These are phyloP conservation scores for Saccharomyces hybrid DNA, from an alignment of 1,139 yeast species.

Conservation along the genomic window DNA sequence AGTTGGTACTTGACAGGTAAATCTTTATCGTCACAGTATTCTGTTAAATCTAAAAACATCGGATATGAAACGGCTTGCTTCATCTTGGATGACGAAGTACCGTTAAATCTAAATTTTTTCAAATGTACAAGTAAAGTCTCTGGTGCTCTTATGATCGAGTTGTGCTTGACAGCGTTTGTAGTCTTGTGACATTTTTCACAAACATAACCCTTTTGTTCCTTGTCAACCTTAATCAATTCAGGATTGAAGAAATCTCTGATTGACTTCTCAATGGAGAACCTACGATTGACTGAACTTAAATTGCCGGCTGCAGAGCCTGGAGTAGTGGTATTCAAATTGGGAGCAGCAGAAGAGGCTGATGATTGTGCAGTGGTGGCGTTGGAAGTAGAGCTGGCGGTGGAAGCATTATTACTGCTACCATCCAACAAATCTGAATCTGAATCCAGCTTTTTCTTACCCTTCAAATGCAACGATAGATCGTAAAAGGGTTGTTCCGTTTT, in stretches of 20 bases:
- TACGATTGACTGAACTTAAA: constrained; percentile 21
- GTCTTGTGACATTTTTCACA: constrained; percentile 80
- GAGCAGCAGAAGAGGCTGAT: constrained; percentile 3
- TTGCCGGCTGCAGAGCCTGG: not conserved
- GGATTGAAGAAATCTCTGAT: constrained; percentile 74
- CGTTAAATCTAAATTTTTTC: constrained; percentile 84
- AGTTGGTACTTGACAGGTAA: constrained; percentile 61
- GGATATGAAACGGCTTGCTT: constrained; percentile 82
- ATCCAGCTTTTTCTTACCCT: constrained; percentile 41
- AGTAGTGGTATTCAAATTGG: not conserved
- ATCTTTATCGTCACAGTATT: constrained; percentile 36
- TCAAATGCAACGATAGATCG: constrained; percentile 73
- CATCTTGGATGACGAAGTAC: constrained; percentile 68
- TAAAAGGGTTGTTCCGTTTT: constrained; percentile 89
- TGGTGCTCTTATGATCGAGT: constrained; percentile 73
- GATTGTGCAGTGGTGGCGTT: not conserved
- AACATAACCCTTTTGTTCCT: constrained; percentile 63
- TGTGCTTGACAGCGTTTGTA: constrained; percentile 70
- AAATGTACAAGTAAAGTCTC: constrained; percentile 81
- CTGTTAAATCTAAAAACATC: constrained; percentile 62
- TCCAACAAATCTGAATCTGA: constrained; percentile 9
- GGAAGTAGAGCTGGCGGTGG: constrained; percentile 3
- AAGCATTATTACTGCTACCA: not conserved
- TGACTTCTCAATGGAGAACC: constrained; percentile 64
- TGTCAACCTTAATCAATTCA: constrained; percentile 63